These are phyloP conservation scores for Leavenworthia alabamica DNA, from an alignment of 345 rosid genomes.

Conservation along the genomic window DNA sequence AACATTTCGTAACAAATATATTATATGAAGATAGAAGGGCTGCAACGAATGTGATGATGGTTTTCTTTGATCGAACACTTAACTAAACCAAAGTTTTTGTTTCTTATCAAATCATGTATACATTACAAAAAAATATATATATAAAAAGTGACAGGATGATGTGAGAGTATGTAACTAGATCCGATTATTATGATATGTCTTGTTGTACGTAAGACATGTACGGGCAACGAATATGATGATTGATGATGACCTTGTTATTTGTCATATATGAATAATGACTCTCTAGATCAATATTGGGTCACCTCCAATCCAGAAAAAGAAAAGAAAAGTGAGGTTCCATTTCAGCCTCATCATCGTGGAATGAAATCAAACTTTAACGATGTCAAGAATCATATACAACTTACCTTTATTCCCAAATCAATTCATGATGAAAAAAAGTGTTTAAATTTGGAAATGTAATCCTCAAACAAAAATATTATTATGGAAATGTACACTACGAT, in stretches of 20 bases:
- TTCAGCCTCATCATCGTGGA: slow-evolving; percentile 19
- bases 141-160: neutral
- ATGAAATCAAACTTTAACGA: slow-evolving; percentile 8
- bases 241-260: neutral
- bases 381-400: slow-evolving; percentile 15
- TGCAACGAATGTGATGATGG: neutral
- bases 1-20: neutral
- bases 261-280: slow-evolving; percentile 2
- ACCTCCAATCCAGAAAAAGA: neutral
- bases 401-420: slow-evolving; percentile 18
- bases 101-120: neutral
- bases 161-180: neutral
- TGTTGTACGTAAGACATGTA: neutral
- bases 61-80: too few relatives aligned
- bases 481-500: slow-evolving; percentile 13
- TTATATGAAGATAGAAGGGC: neutral
- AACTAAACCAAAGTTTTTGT: too few relatives aligned
- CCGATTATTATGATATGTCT: neutral
- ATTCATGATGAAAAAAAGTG: neutral
- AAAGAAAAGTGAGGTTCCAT: neutral
- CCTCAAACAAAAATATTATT: slow-evolving; percentile 12
- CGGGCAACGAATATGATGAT: slow-evolving; percentile 2
- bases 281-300: slow-evolving; percentile 22
- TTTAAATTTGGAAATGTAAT: slow-evolving; percentile 13
- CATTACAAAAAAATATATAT: neutral